phyloP scores from a whole-genome alignment of 2,329 filamentous ascomycete species.

The Botrytis fabae region DNA sequence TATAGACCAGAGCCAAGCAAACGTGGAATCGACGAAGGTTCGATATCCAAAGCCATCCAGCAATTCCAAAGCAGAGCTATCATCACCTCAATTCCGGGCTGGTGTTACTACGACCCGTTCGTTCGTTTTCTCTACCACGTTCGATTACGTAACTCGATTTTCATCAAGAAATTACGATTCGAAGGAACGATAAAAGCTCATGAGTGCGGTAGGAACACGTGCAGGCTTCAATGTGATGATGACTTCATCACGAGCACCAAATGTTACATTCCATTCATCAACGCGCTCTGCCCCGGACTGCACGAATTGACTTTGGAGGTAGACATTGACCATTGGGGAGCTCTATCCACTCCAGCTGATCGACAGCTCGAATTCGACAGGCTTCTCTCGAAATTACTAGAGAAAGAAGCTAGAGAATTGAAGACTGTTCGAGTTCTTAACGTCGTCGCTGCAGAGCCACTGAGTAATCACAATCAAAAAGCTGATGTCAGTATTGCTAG shows the following conservation, averaged over 20 bases:
- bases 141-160: neutral
- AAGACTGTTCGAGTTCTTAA: neutral
- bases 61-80: neutral
- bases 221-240: neutral
- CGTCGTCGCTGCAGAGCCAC: neutral
- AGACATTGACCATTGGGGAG: neutral
- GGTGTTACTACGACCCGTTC: neutral
- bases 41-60: neutral
- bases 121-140: neutral
- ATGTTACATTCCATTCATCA: neutral
- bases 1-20: neutral
- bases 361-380: neutral
- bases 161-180: neutral
- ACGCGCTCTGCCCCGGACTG: neutral
- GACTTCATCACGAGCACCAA: neutral
- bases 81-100: neutral
- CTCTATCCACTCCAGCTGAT: no score
- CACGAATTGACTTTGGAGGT: neutral
- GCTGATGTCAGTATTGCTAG: neutral
- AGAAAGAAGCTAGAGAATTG: neutral
- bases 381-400: neutral
- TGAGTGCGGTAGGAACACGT: neutral
- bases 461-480: neutral
- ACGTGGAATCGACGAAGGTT: fast-evolving
- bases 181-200: neutral